Percentiles rank a stretch among this genome's conserved stretches.
phyloP scores from a whole-genome alignment of 331 rosid species.

The Telfairia occidentalis region DNA sequence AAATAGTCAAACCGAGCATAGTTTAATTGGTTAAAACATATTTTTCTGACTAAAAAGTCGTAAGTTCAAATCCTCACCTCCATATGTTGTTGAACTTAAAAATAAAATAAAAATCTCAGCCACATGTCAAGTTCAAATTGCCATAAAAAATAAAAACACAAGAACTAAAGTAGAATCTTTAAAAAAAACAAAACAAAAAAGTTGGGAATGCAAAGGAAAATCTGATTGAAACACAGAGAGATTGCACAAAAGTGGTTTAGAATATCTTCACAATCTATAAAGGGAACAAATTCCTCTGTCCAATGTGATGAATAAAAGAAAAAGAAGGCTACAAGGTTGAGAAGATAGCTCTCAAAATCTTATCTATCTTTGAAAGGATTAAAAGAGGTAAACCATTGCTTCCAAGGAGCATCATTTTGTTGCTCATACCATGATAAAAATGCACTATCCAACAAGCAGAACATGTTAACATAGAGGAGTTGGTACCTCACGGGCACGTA shows the following conservation, averaged over 20 bases:
- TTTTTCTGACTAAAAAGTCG: too few relatives aligned
- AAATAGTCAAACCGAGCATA: too few relatives aligned
- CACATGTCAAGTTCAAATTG: too few relatives aligned
- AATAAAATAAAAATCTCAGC: too few relatives aligned
- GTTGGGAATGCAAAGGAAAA: not conserved
- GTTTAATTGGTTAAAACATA: too few relatives aligned
- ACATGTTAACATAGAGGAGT: slow-evolving; percentile 80
- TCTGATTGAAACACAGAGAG: not conserved
- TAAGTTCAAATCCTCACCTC: too few relatives aligned
- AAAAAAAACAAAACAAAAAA: not conserved
- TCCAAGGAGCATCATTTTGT: slow-evolving; percentile 91
- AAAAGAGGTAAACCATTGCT: slow-evolving; percentile 67
- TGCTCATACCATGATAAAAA: slow-evolving; percentile 97
- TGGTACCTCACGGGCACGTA: slow-evolving; percentile 84
- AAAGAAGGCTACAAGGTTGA: not conserved
- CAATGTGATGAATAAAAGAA: slow-evolving; percentile 2
- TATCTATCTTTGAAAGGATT: slow-evolving; percentile 36
- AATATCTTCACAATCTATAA: slow-evolving; percentile 1
- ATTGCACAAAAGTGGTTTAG: slow-evolving; percentile 1
- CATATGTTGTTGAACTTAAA: too few relatives aligned
- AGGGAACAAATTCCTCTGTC: slow-evolving; percentile 5
- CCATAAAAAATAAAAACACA: too few relatives aligned
- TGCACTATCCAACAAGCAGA: slow-evolving; percentile 89
- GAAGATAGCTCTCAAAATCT: not conserved
- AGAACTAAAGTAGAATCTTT: not conserved